Percentiles rank a stretch among this genome's conserved stretches.
Conservation (phyloP, 495 filamentous ascomycete species). For the Echria macrotheca region DNA sequence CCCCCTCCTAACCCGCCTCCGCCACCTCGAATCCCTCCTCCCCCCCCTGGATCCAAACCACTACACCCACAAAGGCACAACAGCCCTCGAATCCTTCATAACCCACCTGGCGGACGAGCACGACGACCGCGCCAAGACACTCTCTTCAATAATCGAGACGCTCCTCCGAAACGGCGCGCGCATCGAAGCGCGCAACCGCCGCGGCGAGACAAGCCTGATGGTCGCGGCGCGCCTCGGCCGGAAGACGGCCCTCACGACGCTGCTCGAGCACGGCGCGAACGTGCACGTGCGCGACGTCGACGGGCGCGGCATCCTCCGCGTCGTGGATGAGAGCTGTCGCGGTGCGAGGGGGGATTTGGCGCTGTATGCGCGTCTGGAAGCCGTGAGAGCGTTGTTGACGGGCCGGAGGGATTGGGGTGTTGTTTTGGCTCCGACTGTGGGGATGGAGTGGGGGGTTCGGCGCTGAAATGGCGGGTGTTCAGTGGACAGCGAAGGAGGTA, state of each 20-base stretch:
- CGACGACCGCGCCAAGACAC: constrained; percentile 34
- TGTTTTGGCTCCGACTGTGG: not conserved
- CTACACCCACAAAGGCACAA: constrained; percentile 38
- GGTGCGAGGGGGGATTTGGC: constrained; percentile 16
- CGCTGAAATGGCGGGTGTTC: not conserved
- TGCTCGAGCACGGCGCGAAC: constrained; percentile 40
- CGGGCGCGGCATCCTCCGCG: constrained; percentile 32
- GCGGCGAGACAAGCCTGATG: constrained; percentile 43
- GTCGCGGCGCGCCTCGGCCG: constrained; percentile 39
- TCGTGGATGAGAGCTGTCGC: constrained; percentile 26
- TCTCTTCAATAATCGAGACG: constrained; percentile 26
- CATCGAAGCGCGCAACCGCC: constrained; percentile 37
- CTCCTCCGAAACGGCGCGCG: constrained; percentile 29
- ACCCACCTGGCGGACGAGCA: constrained; percentile 35
- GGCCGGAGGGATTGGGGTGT: constrained; percentile 25
- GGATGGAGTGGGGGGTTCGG: not conserved
- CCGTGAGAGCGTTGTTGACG: constrained; percentile 27
- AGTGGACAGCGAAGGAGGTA: not conserved
- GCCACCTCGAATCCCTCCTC: constrained; percentile 33
- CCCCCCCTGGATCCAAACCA: constrained; percentile 29
- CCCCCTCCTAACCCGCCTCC: constrained; percentile 20
- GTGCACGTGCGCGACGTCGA: constrained; percentile 36
- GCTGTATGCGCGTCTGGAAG: constrained; percentile 27
- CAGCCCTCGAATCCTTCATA: constrained; percentile 44
- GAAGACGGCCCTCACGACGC: constrained; percentile 37